Conservation (phyloP, 2,329 filamentous ascomycete genomes). For the Diplodia mutila region DNA sequence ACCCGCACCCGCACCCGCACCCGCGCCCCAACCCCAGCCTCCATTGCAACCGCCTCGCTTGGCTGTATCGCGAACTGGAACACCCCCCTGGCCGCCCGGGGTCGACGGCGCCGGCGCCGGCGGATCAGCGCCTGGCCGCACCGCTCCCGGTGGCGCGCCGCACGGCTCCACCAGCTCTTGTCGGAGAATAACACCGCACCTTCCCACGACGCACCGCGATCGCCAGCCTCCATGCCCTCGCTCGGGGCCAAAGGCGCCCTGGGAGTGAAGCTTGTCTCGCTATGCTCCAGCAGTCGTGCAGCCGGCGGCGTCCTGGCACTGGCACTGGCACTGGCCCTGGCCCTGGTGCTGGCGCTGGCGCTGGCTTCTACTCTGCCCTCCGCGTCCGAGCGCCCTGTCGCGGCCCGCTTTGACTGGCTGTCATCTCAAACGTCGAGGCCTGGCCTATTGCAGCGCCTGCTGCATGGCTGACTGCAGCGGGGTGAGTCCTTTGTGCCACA, state of each 20-base stretch:
- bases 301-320: neutral
- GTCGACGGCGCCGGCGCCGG: neutral
- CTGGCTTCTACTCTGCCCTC: neutral
- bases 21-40: no score
- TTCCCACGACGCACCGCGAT: neutral
- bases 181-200: constrained; percentile 7
- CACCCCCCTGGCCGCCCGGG: neutral
- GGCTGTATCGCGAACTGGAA: neutral
- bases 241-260: constrained; percentile 10
- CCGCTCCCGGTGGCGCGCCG: constrained; percentile 18
- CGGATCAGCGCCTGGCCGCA: constrained; percentile 21
- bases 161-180: constrained; percentile 12
- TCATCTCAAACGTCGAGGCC: neutral
- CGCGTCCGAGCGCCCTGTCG: neutral
- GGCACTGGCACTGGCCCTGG: neutral
- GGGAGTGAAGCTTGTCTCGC: neutral
- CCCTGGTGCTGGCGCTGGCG: neutral
- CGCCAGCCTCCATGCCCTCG: neutral
- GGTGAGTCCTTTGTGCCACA: constrained; percentile 1
- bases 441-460: constrained; percentile 12
- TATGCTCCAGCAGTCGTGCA: neutral
- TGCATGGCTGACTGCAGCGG: constrained; percentile 23
- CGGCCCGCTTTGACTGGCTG: constrained; percentile 4
- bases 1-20: neutral
- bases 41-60: neutral